Conservation (phyloP, 192 early-diverging fungal species). For the Coemansia sp. region DNA sequence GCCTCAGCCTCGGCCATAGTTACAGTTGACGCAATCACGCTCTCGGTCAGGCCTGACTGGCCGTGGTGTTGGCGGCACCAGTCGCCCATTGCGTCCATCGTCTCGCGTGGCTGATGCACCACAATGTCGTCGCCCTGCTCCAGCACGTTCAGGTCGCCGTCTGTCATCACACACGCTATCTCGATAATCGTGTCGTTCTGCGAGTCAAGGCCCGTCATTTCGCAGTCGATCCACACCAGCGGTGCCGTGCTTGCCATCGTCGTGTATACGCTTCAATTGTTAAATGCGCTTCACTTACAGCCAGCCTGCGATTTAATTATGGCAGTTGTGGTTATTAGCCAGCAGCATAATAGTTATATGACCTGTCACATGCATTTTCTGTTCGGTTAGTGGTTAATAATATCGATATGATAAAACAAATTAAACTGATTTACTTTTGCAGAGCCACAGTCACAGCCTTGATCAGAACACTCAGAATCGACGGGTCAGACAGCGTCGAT, state of each 20-base stretch:
- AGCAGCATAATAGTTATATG: too few species aligned
- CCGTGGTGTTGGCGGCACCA: conserved; percentile 91
- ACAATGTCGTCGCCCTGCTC: conserved; percentile 74
- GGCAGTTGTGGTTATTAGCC: too few species aligned
- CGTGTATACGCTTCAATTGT: not conserved
- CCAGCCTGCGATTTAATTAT: too few species aligned
- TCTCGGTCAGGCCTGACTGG: conserved; percentile 75
- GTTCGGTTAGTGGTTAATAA: not conserved
- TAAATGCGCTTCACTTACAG: too few species aligned
- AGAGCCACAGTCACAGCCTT: conserved; percentile 37
- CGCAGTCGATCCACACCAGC: conserved; percentile 55
- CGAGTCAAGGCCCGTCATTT: conserved; percentile 56
- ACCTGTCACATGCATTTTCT: too few species aligned
- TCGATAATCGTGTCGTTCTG: conserved; percentile 81
- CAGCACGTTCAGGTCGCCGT: conserved; percentile 79
- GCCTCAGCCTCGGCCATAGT: conserved; percentile 69
- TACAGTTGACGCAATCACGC: conserved; percentile 67
- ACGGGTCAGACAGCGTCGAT: conserved; percentile 81
- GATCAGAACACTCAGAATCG: conserved; percentile 58
- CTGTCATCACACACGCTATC: conserved; percentile 86
- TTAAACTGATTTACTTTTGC: conserved; percentile 13
- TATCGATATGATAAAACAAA: not conserved
- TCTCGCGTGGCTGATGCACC: conserved; percentile 67
- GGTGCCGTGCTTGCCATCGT: conserved; percentile 20
- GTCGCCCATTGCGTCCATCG: conserved; percentile 87